Evolutionary conservation across 495 filamentous ascomycete genomes (phyloP), one percentile per base, ranked within the genome.

Genomic region (Elaphomyces granulatus): DNA sequence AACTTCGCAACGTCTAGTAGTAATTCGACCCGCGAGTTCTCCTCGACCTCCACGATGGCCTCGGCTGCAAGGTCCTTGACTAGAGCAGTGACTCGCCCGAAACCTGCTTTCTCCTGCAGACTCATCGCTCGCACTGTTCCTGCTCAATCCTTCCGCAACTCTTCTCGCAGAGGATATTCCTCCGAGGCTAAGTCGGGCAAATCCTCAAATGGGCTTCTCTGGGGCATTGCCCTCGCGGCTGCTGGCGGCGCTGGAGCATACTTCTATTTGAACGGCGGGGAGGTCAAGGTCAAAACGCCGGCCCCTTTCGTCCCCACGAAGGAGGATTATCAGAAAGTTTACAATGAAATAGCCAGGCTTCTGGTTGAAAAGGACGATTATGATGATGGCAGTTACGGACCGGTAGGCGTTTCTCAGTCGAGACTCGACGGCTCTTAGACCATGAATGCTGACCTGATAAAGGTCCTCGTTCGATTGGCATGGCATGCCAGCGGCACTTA

Each of bases 371-470:
- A 90, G 51, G 85, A 90, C 45, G 85, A 94, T 43, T 95, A 95
- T 53, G 90, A 95, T 56, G 88, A 98, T 61, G 90, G 90, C 48
- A 86, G 80, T 66, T 98, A 93, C 55, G 90, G 84, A 41, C 90
- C 90, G 20, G 87, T 73, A 62, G 55, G 66, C 15, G n/a, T 36
- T 28, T 57, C 57, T 45, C 50, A 30, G 44, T 42, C 48, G 15
- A 20, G 33, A 34, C 26, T 41, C n/a, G n/a, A n/a, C n/a, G n/a
- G 23, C 6, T 12, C 6, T 28, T 28, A 12, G 23, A 12, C 6
- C 12, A 28, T 6, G 23, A 28, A 28, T 28, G 23, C 23, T 28
- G 23, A 28, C 9, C 38, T 50, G 32, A 16, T 16, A 48, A 44
- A 72, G 60, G 61, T 93, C 39, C 66, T 93, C 35, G 63, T 93